These are phyloP conservation scores for Eucalyptus rudis DNA, from an alignment of 345 rosid species.

Conservation along the genomic window DNA sequence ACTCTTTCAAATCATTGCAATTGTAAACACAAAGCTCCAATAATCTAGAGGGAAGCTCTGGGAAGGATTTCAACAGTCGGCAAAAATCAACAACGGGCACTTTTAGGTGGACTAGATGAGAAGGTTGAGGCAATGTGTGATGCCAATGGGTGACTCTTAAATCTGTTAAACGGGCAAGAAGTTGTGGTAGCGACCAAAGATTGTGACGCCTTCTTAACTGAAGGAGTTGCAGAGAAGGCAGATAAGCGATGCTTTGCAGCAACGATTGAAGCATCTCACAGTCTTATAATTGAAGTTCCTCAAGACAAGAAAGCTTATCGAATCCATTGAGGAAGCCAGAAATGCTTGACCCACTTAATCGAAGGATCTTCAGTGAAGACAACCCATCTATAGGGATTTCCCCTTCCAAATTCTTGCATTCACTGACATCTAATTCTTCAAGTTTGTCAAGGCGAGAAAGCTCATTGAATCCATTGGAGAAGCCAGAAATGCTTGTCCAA, in stretches of 20 bases:
- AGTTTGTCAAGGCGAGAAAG: not conserved
- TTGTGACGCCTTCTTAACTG: accelerated
- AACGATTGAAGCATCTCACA: not conserved
- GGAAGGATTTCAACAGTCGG: not conserved
- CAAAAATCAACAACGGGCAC: accelerated
- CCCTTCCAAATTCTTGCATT: not conserved
- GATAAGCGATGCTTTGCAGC: not conserved
- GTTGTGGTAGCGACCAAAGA: not conserved
- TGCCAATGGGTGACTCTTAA: accelerated
- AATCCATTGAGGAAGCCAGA: accelerated
- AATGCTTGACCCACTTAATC: accelerated
- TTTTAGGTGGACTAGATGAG: not conserved
- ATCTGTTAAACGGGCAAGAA: accelerated
- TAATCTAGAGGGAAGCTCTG: accelerated
- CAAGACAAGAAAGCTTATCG: not conserved
- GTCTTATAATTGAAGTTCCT: accelerated
- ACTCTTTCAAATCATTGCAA: not conserved
- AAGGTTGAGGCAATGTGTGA: not conserved
- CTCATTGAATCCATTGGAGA: not conserved
- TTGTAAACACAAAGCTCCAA: not conserved
- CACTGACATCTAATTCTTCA: not conserved
- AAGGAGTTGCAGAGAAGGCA: not conserved
- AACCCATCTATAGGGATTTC: not conserved
- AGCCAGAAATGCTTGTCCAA: not conserved
- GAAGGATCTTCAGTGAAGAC: not conserved